Evolutionary conservation across 371 early-diverging fungal species (phyloP).

Genomic region (Syncephalis fuscata): DNA sequence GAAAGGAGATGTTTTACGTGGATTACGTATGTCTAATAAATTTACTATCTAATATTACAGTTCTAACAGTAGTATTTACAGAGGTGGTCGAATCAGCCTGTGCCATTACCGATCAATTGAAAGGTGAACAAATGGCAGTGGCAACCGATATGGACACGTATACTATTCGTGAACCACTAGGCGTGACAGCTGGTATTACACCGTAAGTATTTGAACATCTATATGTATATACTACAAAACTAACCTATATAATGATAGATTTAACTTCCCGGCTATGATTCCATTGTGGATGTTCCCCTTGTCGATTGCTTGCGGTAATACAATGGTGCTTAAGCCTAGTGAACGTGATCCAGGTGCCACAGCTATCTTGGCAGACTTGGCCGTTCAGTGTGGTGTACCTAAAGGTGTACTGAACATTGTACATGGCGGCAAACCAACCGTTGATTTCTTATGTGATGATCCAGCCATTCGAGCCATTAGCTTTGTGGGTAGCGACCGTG

Average conservation of each 20-base stretch:
- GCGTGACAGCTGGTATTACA: conserved; percentile 89
- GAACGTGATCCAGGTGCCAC: conserved; percentile 93
- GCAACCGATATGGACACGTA: conserved; percentile 94
- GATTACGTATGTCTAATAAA: conserved; percentile 28
- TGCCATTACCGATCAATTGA: conserved; percentile 51
- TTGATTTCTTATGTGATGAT: conserved; percentile 83
- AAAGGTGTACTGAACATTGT: conserved; percentile 88
- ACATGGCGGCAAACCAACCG: conserved; percentile 78
- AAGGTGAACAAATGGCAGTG: conserved; percentile 78
- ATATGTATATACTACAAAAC: too few species aligned
- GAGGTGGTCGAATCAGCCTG: conserved; percentile 87
- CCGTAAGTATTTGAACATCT: conserved; percentile 22
- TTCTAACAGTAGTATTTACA: too few species aligned
- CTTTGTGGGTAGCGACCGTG: conserved; percentile 87
- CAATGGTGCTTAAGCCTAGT: conserved; percentile 81
- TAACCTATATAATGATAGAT: conserved; percentile 16
- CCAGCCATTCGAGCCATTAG: conserved; percentile 82
- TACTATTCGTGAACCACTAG: conserved; percentile 85
- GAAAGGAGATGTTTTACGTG: conserved; percentile 78
- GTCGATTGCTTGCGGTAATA: conserved; percentile 82
- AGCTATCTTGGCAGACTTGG: conserved; percentile 82
- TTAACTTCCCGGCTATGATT: conserved; percentile 96
- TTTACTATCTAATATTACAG: too few species aligned
- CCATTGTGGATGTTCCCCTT: conserved; percentile 92
- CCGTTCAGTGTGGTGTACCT: conserved; percentile 85